Evolutionary conservation across 441 rosid species (phyloP), one percentile per base, ranked within the genome.

Genomic region (Cnidoscolus chayamansa): DNA sequence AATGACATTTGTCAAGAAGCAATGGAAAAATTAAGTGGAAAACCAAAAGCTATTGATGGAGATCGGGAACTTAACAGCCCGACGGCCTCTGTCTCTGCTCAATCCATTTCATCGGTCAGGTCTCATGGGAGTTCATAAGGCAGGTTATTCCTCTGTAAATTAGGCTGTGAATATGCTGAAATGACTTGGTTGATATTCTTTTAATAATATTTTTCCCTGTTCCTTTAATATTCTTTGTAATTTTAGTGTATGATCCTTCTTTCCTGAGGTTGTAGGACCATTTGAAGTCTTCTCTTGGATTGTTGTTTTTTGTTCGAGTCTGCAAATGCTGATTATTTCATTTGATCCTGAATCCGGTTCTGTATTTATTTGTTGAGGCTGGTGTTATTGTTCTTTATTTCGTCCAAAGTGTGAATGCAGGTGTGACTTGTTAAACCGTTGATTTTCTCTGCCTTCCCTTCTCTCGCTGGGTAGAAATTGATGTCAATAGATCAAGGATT

Each of bases 11-110:
- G 96, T 80, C 84, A 81, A 75, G 98, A 93, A 37, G 92, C 89
- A 75, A 84, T 89, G 43, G 98, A 92, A 72, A 88, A 90, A 77
- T 74, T 93, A 81, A 90, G 97, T 60, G 98, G 97, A 64, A 93
- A 86, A 74, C 81, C 90, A 0, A 93, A 86, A 79, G 90, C 85
- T 40, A 57, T 57, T 13, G 90, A 87, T 19, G 96, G 96, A 49
- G 97, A 92, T 11, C 78, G 88, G 13, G 93, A 88, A 74, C 78
- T 78, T 45, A 84, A 81, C 81, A 96, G 98, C 87, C 99, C 99
- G 15, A 92, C 97, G 15, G 98, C 97, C 51, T 95, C 99, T 3
- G 88, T 95, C 59, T 95, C 98, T 6, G 98, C 99, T 20, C 99
- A 93, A 63, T 96, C 99, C 63, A 89, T 93, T 66, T 91, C 98